Evolutionary conservation across 139 green algal species (phyloP), one percentile per base, ranked within the genome.

Genomic region (Chlorella vulgaris): DNA sequence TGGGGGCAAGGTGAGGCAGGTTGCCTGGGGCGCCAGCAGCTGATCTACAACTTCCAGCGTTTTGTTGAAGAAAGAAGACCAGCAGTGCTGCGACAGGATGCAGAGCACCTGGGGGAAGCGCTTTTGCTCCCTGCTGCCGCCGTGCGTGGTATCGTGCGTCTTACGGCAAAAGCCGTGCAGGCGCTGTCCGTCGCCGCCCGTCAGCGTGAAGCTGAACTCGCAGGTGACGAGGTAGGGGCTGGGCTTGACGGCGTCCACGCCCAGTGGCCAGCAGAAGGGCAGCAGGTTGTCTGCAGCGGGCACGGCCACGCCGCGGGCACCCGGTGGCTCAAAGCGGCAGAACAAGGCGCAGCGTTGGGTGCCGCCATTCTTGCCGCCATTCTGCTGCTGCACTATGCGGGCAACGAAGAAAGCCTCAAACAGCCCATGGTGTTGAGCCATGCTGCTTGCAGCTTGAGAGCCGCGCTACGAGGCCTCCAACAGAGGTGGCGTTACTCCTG

Each of bases 71-170:
- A 93, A 87, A 19, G 82, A 69, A 39, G 81, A 81, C 91, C 91
- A 94, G 22, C 86, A 81, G 73, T 90, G 58, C 51, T 90, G 74
- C 19, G 85, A 90, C 18, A 94, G 80, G 28, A 94, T 77, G 85
- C 90, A 94, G 15, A 94, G 80, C 19, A 94, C 90, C 76, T 91
- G 87, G 29, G 91, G 90, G 67, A 87, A 90, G n/a, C 91, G 86
- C 51, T 78, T 78, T n/a, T n/a, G 22, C 42, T 40, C 69, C 42
- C 80, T 4, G 15, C 31, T 33, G 50, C 31, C 22, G 71, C 28
- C 53, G 74, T 55, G 39, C 36, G 74, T 80, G 53, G 74, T 36
- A 53, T 80, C 74, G 74, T 69, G 36, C 38, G 74, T 60, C n/a
- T 61, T 62, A 7, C 74, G 74, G 83, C 90, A 93, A 51, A 94